phyloP scores from a whole-genome alignment of 2,329 filamentous ascomycete species.

The Aspergillus awamori region DNA sequence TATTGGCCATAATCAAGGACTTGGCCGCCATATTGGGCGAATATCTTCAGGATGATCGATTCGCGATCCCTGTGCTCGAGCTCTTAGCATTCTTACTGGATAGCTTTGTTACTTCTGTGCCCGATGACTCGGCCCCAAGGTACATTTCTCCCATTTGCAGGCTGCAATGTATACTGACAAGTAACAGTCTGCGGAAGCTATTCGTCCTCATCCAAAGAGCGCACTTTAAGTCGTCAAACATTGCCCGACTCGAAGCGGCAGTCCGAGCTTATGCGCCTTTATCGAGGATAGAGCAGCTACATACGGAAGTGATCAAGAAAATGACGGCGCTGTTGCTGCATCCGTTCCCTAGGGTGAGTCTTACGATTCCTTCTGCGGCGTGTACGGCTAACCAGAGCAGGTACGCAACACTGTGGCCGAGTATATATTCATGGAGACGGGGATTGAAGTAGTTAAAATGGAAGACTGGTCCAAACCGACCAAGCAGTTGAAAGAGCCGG shows the following conservation, averaged over 20 bases:
- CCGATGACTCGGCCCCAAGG: constrained; percentile 51
- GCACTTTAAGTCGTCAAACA: constrained; percentile 79
- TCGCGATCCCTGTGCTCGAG: constrained; percentile 75
- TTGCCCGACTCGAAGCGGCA: constrained; percentile 79
- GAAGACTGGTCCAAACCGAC: constrained; percentile 42
- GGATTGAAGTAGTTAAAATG: constrained; percentile 32
- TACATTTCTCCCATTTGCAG: constrained; percentile 20
- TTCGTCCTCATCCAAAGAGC: constrained; percentile 74
- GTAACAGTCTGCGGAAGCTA: constrained; percentile 58
- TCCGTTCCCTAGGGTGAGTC: constrained; percentile 75
- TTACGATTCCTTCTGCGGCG: background rate
- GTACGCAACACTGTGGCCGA: constrained; percentile 41
- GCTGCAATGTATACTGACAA: constrained; percentile 3
- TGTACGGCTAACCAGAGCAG: constrained; percentile 26
- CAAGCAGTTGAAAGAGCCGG: constrained; percentile 37
- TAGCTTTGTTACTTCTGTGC: constrained; percentile 44
- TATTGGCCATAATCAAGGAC: constrained; percentile 53
- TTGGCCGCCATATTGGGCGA: constrained; percentile 59
- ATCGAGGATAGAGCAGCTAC: constrained; percentile 55
- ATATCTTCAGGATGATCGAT: constrained; percentile 65
- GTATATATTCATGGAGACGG: constrained; percentile 40
- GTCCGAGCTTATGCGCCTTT: constrained; percentile 77
- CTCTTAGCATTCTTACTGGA: constrained; percentile 77
- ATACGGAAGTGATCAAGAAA: constrained; percentile 65
- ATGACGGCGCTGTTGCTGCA: constrained; percentile 74